A percentile compares a stretch with the other conserved stretches of the same genome.
These are phyloP conservation scores for Exophiala viscosa DNA, from an alignment of 2,329 filamentous ascomycete species.

Conservation along the genomic window DNA sequence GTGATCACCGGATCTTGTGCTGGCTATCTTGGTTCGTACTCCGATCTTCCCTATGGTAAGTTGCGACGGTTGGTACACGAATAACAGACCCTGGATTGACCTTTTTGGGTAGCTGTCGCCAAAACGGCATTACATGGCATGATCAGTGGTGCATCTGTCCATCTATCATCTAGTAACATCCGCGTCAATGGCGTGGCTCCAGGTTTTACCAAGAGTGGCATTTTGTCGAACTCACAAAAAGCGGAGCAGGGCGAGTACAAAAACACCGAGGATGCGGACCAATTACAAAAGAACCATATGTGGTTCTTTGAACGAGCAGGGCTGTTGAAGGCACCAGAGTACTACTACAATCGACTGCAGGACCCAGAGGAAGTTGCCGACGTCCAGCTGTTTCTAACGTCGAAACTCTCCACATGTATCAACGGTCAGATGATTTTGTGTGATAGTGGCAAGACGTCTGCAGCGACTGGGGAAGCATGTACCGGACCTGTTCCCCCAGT, in stretches of 20 bases:
- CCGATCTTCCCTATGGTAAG: slow-evolving; percentile 17
- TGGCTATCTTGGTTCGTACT: slow-evolving; percentile 7
- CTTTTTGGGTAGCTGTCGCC: slow-evolving; percentile 1
- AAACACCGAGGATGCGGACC: neutral
- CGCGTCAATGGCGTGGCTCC: slow-evolving; percentile 16
- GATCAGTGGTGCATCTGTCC: slow-evolving; percentile 5
- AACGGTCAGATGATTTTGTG: slow-evolving; percentile 15
- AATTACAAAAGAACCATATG: slow-evolving; percentile 8
- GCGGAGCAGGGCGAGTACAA: slow-evolving; percentile 11
- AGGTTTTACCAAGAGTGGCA: slow-evolving; percentile 12
- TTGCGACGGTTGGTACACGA: neutral
- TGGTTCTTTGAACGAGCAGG: slow-evolving; percentile 15
- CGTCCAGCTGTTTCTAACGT: slow-evolving; percentile 34
- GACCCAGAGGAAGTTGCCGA: slow-evolving; percentile 13
- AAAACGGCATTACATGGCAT: slow-evolving; percentile 11
- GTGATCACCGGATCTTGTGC: slow-evolving; percentile 14
- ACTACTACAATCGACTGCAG: slow-evolving; percentile 18
- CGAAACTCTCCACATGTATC: slow-evolving; percentile 4
- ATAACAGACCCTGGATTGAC: neutral
- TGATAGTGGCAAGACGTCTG: slow-evolving; percentile 16
- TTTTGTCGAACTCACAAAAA: slow-evolving; percentile 6
- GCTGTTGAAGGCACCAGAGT: slow-evolving; percentile 1
- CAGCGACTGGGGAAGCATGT: slow-evolving; percentile 14
- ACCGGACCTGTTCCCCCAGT: slow-evolving; percentile 10
- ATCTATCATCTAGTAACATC: slow-evolving; percentile 17